Evolutionary conservation across 208 protist genomes (phyloP), one percentile per base, ranked within the genome.

Genomic region (Crithidia brevicula): DNA sequence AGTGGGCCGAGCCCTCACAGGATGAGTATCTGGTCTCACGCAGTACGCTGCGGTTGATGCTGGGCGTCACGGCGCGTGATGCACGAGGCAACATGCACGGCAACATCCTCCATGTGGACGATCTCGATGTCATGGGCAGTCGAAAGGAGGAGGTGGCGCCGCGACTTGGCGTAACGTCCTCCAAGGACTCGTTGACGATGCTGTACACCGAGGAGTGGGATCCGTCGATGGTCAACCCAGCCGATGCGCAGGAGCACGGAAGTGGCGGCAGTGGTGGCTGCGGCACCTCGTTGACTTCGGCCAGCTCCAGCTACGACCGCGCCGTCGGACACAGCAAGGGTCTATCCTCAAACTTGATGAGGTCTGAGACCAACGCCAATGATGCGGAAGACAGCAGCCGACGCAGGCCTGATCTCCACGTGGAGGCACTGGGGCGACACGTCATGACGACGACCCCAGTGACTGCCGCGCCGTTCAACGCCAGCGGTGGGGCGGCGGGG

Each of bases 71-170:
- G 18, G 75, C 77, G 7, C 64, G 74, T 16, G 74, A 80, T 42
- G 63, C 71, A 20, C 33, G 62, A 8, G 67, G 63, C 71, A 65
- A 65, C 53, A 50, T 75, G 13, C 80, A 81, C 65, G 67, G 71
- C 70, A 74, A 81, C 71, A 58, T 76, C 18, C 67, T 87, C 9
- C 78, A 84, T 62, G 77, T 87, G 7, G 82, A 87, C 27, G 78
- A 84, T 59, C 53, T 87, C 8, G 82, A 87, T 45, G 69, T 87
- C 54, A 63, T 62, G 49, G 82, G 77, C 36, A 87, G 70, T 16
- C 47, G 63, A 13, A 83, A 84, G 64, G 82, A 82, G 64, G 77
- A 87, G 30, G 68, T 87, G 31, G 68, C 78, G 31, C 77, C 74
- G 20, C 72, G 72, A 31, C 53, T 87, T 25, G 77, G 82, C 25